These are phyloP conservation scores for Iris macrosiphon DNA, from an alignment of 106 monocot species.

Conservation along the genomic window DNA sequence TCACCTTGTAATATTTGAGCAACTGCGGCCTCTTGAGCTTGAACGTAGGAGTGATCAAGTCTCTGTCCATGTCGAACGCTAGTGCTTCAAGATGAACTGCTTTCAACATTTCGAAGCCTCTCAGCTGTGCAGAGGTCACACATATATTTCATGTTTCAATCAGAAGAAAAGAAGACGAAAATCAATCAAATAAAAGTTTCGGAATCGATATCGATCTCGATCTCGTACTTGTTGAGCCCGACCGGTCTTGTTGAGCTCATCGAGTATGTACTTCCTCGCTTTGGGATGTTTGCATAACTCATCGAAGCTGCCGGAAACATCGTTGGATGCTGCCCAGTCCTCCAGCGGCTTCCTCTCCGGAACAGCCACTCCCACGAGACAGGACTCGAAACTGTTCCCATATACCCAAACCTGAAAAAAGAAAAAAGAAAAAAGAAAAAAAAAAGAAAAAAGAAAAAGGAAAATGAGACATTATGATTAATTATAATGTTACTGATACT, in stretches of 20 bases:
- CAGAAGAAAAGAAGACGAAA: not conserved
- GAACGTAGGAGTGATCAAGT: constrained; percentile 84
- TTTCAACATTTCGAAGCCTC: constrained; percentile 88
- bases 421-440: not conserved
- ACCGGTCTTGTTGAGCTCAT: constrained; percentile 69
- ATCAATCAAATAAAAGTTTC: not conserved
- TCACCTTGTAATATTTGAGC: constrained; percentile 78
- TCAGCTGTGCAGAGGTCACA: constrained; percentile 37
- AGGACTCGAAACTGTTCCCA: constrained; percentile 94
- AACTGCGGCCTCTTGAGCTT: constrained; percentile 84
- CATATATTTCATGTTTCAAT: not conserved
- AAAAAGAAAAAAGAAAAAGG: not conserved
- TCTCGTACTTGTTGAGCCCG: constrained; percentile 41
- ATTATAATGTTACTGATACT: too few relatives aligned
- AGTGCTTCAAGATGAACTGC: constrained; percentile 63
- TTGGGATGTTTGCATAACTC: constrained; percentile 63
- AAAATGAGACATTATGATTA: not conserved
- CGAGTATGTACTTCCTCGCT: constrained; percentile 55
- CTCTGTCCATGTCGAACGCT: constrained; percentile 85
- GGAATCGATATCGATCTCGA: too few relatives aligned
- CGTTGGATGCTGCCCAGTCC: constrained; percentile 61
- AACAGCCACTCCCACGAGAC: constrained; percentile 70
- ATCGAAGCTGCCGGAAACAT: constrained; percentile 35
- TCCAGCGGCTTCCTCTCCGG: constrained; percentile 77
- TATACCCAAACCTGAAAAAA: constrained; percentile 74